Percentiles rank a stretch among this genome's conserved stretches.
phyloP scores from a whole-genome alignment of 2,329 filamentous ascomycete genomes.

The Leptographium lundbergii region DNA sequence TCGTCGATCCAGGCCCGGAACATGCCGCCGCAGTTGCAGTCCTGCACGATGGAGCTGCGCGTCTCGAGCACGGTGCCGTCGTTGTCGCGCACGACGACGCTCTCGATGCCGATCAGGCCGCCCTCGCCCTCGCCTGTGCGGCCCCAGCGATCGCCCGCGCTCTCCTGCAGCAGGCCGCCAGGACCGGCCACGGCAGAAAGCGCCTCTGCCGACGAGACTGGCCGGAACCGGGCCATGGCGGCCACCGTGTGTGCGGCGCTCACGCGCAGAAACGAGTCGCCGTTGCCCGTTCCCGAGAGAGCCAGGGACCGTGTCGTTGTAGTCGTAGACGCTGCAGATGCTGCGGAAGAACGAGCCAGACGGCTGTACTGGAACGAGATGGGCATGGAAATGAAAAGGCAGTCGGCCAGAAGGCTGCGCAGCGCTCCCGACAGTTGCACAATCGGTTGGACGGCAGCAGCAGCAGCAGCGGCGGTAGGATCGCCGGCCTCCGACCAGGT shows the following conservation, averaged over 20 bases:
- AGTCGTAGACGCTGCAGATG: constrained; percentile 18
- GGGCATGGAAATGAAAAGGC: constrained; percentile 35
- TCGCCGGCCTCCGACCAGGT: constrained; percentile 51
- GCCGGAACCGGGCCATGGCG: constrained; percentile 56
- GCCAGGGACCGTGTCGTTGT: constrained; percentile 33
- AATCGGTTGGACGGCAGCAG: constrained; percentile 15
- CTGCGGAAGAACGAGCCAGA: neutral
- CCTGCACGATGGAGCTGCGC: constrained; percentile 48
- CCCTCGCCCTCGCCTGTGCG: constrained; percentile 68
- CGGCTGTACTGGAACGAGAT: constrained; percentile 23
- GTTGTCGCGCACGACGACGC: constrained; percentile 34
- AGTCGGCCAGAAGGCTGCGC: constrained; percentile 41
- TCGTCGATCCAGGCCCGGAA: constrained; percentile 67
- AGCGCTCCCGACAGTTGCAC: constrained; percentile 31
- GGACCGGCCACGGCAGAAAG: constrained; percentile 55
- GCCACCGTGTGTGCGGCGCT: constrained; percentile 60
- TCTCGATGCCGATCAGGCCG: constrained; percentile 73
- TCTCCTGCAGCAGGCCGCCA: constrained; percentile 59
- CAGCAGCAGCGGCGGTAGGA: constrained; percentile 14
- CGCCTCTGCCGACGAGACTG: constrained; percentile 39
- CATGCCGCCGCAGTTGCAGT: constrained; percentile 82
- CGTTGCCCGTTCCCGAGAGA: constrained; percentile 73
- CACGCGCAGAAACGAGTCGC: constrained; percentile 70
- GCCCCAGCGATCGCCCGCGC: constrained; percentile 61
- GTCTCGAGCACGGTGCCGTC: constrained; percentile 28